phyloP scores from a whole-genome alignment of 495 filamentous ascomycete genomes.

The Penicillium cosmopolitanum region DNA sequence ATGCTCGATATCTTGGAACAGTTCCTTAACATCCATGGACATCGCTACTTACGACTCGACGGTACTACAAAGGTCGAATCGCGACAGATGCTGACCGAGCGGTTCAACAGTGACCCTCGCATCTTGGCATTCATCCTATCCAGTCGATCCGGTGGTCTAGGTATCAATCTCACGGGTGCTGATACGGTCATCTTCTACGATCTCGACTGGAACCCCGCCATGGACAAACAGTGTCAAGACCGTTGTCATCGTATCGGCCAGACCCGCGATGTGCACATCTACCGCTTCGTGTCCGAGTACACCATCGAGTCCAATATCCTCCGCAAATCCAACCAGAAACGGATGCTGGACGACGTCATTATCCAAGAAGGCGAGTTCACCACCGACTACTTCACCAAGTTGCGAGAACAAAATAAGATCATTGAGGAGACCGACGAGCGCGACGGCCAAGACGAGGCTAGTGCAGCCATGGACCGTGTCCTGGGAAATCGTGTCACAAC shows the following conservation, averaged over 20 bases:
- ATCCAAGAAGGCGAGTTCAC: conserved; percentile 99
- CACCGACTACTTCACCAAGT: conserved; percentile 92
- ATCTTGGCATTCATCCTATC: conserved; percentile 96
- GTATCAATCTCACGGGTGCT: conserved; percentile 95
- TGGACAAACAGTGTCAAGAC: conserved; percentile 99
- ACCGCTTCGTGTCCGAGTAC: conserved; percentile 94
- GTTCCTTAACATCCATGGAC: conserved; percentile 96
- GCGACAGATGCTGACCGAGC: conserved; percentile 91
- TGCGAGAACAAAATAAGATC: conserved; percentile 70
- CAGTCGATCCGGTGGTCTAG: conserved; percentile 90
- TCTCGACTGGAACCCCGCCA: conserved; percentile 98
- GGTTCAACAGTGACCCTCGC: conserved; percentile 92
- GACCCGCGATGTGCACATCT: conserved; percentile 97
- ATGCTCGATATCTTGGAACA: conserved; percentile 97
- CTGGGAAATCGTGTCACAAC: conserved; percentile 62
- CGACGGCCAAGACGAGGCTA: conserved; percentile 64
- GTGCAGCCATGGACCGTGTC: conserved; percentile 84
- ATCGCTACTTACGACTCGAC: conserved; percentile 95
- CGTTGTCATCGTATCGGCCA: conserved; percentile 97
- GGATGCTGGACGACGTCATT: conserved; percentile 95
- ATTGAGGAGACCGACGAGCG: conserved; percentile 66
- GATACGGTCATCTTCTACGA: conserved; percentile 99
- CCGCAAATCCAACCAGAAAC: conserved; percentile 94
- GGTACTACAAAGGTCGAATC: conserved; percentile 94
- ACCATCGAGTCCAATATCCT: conserved; percentile 99